Base-by-base conservation (phyloP, 2,329 filamentous ascomycete genomes). In the Paecilomyces sp. region DNA sequence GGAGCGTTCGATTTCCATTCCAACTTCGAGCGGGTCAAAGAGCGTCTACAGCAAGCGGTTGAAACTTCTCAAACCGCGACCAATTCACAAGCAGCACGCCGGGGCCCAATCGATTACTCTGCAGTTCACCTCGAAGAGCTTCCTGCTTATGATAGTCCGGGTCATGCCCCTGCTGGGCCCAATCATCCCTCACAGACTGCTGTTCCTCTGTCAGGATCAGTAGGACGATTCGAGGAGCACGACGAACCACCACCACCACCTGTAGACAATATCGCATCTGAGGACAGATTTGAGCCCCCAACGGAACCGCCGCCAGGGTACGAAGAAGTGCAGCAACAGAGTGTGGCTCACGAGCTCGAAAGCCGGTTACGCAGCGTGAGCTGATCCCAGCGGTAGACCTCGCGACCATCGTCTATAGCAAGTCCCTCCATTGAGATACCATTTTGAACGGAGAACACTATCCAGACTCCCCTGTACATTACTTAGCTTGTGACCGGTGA, bases 1-100 rank as follows among this genome's bases (percentile, higher is more conserved):
- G 93, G 93, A n/a, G 92, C 92, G 60, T 94, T 89, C 73, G 92
- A 96, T 66, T 97, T 96, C 70, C 88, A 92, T 68, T 84, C 85
- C 56, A 85, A 85, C 57, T 96, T 92, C 70, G 91, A 95, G 68
- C 83, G 89, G 59, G 86, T 97, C 64, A 92, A 91, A 71, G 92
- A 96, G 70, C 84, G 91, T 6, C 78, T 96, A 59, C 84, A 88
- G 64, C 91, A 97, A 68, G 91, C 88, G 7, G 85, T 92, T 41
- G 90, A 94, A 59, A 83, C 89, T 60, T 87, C 88, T 47, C 41
- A 47, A n/a, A 15, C 41, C n/a, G 33, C 77, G 87, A 58, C 88
- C 89, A 67, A 85, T 82, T 63, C 88, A 87, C 52, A 41, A 70
- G 66, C 22, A 78, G 77, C 24, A 76, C 76, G 3, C 67, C 79